Evolutionary conservation across 2,329 filamentous ascomycete species (phyloP).

Genomic region (Dothideomycetes sp.): DNA sequence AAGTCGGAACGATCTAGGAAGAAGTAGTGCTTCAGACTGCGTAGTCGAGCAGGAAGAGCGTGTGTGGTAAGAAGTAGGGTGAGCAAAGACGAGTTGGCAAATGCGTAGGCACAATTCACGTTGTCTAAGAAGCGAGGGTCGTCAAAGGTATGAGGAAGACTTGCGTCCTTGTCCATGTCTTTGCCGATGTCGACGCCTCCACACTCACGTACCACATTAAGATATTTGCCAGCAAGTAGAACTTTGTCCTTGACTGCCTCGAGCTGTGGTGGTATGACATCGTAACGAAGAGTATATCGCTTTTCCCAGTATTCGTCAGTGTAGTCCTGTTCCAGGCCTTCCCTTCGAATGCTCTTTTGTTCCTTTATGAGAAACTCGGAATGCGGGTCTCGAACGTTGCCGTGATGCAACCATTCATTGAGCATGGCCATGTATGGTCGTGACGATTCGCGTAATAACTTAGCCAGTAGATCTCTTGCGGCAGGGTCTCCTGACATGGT

Average conservation of each 20-base stretch:
- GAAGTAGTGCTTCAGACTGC: conserved; percentile 96
- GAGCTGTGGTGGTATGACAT: conserved; percentile 84
- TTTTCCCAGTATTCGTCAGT: conserved; percentile 99
- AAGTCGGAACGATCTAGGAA: conserved; percentile 97
- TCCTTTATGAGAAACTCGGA: conserved; percentile 91
- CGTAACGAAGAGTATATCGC: conserved; percentile 85
- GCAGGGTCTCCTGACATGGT: conserved; percentile 90
- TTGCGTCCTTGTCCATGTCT: conserved; percentile 71
- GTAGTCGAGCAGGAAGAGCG: conserved; percentile 72
- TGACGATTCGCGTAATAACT: conserved; percentile 75
- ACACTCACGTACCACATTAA: conserved; percentile 95
- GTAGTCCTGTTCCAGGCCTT: conserved; percentile 87
- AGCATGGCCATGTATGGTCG: conserved; percentile 96
- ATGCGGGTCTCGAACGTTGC: conserved; percentile 88
- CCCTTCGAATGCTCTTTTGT: conserved; percentile 85
- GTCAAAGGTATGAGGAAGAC: conserved; percentile 87
- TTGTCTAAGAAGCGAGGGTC: conserved; percentile 89
- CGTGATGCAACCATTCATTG: conserved; percentile 96
- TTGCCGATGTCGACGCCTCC: conserved; percentile 64
- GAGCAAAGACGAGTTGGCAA: conserved; percentile 89
- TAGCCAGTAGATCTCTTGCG: conserved; percentile 69
- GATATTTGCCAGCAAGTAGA: conserved; percentile 87
- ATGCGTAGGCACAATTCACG: conserved; percentile 86
- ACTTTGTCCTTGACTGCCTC: conserved; percentile 89
- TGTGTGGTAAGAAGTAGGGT: conserved; percentile 87